Percentiles rank a stretch among this genome's conserved stretches.
These are phyloP conservation scores for Myriangium duriaei DNA, from an alignment of 2,329 filamentous ascomycete species.

Conservation along the genomic window DNA sequence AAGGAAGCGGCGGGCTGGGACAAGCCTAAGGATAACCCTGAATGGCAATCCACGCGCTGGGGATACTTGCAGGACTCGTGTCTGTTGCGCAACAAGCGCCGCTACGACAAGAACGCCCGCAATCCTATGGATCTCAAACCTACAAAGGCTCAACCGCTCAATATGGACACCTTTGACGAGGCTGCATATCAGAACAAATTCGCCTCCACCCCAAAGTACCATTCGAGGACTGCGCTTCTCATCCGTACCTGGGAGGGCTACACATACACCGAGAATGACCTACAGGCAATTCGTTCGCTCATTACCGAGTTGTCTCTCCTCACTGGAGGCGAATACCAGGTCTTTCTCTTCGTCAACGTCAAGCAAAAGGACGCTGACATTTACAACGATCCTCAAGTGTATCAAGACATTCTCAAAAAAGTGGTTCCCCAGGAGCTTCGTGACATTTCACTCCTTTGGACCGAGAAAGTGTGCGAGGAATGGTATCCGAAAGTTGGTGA, in stretches of 20 bases:
- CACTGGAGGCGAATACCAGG: slow-evolving; percentile 36
- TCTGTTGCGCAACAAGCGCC: slow-evolving; percentile 49
- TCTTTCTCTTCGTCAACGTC: slow-evolving; percentile 36
- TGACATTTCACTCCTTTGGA: slow-evolving; percentile 62
- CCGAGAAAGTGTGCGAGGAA: slow-evolving; percentile 40
- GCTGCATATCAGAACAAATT: slow-evolving; percentile 3
- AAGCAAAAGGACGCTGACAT: slow-evolving; percentile 45
- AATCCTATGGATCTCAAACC: slow-evolving; percentile 15
- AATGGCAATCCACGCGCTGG: slow-evolving; percentile 59
- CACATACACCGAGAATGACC: slow-evolving; percentile 34
- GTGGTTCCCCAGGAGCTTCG: slow-evolving; percentile 58
- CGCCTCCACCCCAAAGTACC: slow-evolving; percentile 20
- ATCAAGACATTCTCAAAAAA: slow-evolving; percentile 47
- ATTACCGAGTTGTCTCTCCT: slow-evolving; percentile 34
- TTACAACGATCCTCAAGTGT: slow-evolving; percentile 46
- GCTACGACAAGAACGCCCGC: slow-evolving; percentile 38
- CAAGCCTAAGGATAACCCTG: slow-evolving; percentile 25
- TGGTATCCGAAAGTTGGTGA: slow-evolving; percentile 38
- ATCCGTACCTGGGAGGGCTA: slow-evolving; percentile 37
- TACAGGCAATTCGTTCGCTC: slow-evolving; percentile 33
- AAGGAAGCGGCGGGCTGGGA: slow-evolving; percentile 21
- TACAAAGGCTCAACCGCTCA: slow-evolving; percentile 15
- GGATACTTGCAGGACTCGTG: slow-evolving; percentile 57
- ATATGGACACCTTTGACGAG: slow-evolving; percentile 8
- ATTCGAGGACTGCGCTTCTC: slow-evolving; percentile 32